Evolutionary conservation across 306 rosid genomes (phyloP).

Genomic region (Hylodesmum podocarpum): DNA sequence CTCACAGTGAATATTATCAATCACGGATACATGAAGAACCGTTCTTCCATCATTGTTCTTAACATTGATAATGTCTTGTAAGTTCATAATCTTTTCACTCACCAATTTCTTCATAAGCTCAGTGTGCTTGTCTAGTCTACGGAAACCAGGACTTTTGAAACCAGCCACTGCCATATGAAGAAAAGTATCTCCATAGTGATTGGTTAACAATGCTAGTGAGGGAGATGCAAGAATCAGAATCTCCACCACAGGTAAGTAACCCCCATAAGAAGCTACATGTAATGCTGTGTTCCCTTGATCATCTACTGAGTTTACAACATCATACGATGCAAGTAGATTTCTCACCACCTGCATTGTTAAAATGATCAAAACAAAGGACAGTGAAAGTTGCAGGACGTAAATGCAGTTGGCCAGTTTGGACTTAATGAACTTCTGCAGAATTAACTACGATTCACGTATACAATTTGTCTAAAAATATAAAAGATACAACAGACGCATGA

Average conservation of each 20-base stretch:
- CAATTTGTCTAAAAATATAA: too few species aligned
- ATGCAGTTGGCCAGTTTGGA: not conserved
- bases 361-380: slow-evolving; percentile 8
- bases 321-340: slow-evolving; percentile 55
- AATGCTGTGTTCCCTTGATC: slow-evolving; percentile 75
- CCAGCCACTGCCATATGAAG: slow-evolving; percentile 91
- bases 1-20: slow-evolving; percentile 53
- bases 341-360: slow-evolving; percentile 65
- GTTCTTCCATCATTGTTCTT: slow-evolving; percentile 85
- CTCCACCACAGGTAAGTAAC: slow-evolving; percentile 66
- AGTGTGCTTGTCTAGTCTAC: slow-evolving; percentile 68
- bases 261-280: slow-evolving; percentile 78
- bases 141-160: slow-evolving; percentile 80
- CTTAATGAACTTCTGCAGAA: slow-evolving; percentile 2
- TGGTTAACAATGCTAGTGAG: slow-evolving; percentile 44
- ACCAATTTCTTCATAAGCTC: slow-evolving; percentile 65
- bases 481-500: too few species aligned
- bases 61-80: slow-evolving; percentile 54
- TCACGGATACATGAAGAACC: slow-evolving; percentile 73
- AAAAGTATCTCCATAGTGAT: slow-evolving; percentile 78
- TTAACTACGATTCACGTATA: not conserved
- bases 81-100: slow-evolving; percentile 37
- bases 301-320: slow-evolving; percentile 63
- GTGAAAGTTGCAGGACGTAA: slow-evolving; percentile 9
- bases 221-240: slow-evolving; percentile 56